These are phyloP conservation scores for Capsicum pubescens DNA, from an alignment of 257 asterid species.

Conservation along the genomic window DNA sequence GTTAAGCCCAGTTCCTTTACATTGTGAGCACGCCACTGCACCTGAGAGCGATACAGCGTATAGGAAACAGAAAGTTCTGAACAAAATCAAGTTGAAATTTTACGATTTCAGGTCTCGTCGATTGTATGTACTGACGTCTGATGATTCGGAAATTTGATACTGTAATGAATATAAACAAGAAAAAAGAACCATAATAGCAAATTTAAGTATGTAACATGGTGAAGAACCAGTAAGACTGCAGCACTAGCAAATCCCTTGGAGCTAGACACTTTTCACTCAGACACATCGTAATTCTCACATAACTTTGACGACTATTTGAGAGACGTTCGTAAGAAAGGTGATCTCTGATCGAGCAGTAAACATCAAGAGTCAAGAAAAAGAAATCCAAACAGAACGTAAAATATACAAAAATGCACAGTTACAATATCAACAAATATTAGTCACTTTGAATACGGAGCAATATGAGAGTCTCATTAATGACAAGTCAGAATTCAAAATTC, in stretches of 20 bases:
- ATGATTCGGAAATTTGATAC: neutral
- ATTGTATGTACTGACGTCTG: neutral
- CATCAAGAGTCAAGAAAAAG: neutral
- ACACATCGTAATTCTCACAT: neutral
- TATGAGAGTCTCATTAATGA: neutral
- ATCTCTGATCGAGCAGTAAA: neutral
- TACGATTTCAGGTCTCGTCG: neutral
- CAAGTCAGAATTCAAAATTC: neutral
- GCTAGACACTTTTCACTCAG: neutral
- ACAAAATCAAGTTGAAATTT: neutral
- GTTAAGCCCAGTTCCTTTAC: constrained; percentile 75
- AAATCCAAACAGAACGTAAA: neutral
- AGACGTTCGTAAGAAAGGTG: neutral
- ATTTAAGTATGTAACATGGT: neutral
- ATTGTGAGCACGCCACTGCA: constrained; percentile 61
- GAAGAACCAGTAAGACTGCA: neutral
- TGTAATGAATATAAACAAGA: neutral
- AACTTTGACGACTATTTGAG: constrained; percentile 6
- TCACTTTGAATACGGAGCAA: neutral
- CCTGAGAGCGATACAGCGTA: constrained; percentile 46
- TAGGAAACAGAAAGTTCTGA: neutral
- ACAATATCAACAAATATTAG: neutral
- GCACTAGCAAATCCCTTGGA: neutral
- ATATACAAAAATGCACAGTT: neutral
- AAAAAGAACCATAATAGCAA: neutral